These are phyloP conservation scores for Grosmannia huntii DNA, from an alignment of 2,329 filamentous ascomycete genomes.

Conservation along the genomic window DNA sequence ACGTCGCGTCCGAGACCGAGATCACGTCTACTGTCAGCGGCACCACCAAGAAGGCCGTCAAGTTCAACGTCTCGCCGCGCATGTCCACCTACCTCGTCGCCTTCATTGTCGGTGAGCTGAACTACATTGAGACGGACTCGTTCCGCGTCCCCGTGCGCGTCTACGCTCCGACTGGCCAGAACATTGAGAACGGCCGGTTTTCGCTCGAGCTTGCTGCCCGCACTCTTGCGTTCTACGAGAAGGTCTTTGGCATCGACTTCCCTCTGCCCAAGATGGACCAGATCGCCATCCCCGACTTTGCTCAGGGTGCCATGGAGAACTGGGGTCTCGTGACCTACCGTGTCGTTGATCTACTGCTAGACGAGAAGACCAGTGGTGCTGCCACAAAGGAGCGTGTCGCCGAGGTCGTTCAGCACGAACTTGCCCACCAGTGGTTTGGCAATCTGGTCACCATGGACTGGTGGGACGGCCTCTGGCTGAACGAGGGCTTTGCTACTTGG, in stretches of 20 bases:
- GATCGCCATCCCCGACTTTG: constrained; percentile 92
- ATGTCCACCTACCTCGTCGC: constrained; percentile 97
- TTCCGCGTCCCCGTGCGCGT: constrained; percentile 89
- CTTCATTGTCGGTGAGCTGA: constrained; percentile 87
- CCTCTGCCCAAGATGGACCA: constrained; percentile 92
- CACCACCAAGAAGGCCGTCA: constrained; percentile 68
- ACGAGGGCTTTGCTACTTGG: constrained; percentile 86
- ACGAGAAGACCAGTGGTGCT: constrained; percentile 83
- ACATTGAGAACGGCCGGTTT: constrained; percentile 85
- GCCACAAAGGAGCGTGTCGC: constrained; percentile 85
- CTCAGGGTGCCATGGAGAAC: constrained; percentile 95
- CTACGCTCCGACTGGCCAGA: constrained; percentile 80
- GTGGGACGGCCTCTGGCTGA: constrained; percentile 86
- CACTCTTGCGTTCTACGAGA: constrained; percentile 89
- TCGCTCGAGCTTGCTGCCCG: constrained; percentile 79
- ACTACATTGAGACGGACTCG: constrained; percentile 81
- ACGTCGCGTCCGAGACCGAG: constrained; percentile 68
- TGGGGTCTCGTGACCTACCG: constrained; percentile 95
- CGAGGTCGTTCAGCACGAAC: constrained; percentile 90
- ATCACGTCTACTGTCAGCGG: constrained; percentile 50
- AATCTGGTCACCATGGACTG: constrained; percentile 91
- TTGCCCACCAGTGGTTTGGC: constrained; percentile 89
- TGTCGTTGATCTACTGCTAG: constrained; percentile 78
- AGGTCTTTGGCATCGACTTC: constrained; percentile 79
- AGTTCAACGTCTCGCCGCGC: constrained; percentile 79